A percentile compares a stretch with the other conserved stretches of the same genome.
phyloP scores from a whole-genome alignment of 352 stramenopile species.

The Phytophthora europaea region DNA sequence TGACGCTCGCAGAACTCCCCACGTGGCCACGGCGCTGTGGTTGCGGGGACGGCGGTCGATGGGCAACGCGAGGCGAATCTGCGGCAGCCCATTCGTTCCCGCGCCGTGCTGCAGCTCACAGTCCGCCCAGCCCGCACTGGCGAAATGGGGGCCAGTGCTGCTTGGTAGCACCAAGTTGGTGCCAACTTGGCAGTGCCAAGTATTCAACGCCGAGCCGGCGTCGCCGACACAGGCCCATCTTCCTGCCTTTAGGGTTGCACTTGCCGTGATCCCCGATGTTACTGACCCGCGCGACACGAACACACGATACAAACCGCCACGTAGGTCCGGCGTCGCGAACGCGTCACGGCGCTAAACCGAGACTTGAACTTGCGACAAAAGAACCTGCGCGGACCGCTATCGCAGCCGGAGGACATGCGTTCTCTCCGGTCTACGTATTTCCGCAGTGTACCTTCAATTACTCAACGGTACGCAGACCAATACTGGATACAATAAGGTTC shows the following conservation, averaged over 20 bases:
- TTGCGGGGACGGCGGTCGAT: background rate
- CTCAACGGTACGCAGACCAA: background rate
- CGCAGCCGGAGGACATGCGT: background rate
- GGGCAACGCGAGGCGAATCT: background rate
- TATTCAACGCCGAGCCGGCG: background rate
- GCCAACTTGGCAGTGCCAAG: background rate
- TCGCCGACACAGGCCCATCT: background rate
- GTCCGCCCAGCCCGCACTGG: background rate
- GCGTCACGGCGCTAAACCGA: slow-evolving; percentile 16
- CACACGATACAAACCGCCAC: background rate
- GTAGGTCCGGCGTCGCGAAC: background rate
- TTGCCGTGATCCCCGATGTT: background rate
- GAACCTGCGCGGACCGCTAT: background rate
- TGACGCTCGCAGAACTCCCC: background rate
- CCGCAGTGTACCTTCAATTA: too few relatives aligned
- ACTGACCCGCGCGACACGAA: background rate
- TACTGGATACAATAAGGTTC: background rate
- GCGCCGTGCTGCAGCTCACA: background rate
- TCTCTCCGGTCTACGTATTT: too few relatives aligned
- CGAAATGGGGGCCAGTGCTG: background rate
- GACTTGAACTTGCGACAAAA: slow-evolving; percentile 27
- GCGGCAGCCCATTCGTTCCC: background rate
- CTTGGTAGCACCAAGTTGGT: background rate
- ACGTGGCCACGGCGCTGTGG: background rate
- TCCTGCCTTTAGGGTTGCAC: background rate